Base-by-base conservation (phyloP, 2,329 filamentous ascomycete genomes). In the Penicillium sp. region DNA sequence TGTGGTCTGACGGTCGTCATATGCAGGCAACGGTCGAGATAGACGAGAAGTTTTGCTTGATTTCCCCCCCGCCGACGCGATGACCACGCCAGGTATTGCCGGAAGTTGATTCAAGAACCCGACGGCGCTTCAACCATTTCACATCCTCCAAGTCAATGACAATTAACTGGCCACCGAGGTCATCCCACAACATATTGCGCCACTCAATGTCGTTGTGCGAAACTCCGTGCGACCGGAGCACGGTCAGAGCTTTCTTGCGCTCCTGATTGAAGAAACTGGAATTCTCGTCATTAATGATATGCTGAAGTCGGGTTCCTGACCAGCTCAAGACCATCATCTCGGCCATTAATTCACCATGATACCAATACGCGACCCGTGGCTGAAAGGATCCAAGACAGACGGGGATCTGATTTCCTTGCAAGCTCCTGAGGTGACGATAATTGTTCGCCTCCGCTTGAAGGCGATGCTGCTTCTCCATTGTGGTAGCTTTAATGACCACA, bases 41-140 rank as follows among this genome's bases (percentile, higher is more conserved):
- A 24, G 24, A 45, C 43, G 31, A 32, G 43, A 45, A 11, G 5
- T 32, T 32, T 45, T 45, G 43, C 43, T 90, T 81, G 55, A 87
- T 84, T 64, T 88, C 85, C 24, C 24, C 16, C 27, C 10, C 38
- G 18, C 43, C 16, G 47, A 29, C 31, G 31, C 27, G 45, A 54
- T 42, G 9, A 54, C 47, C 16, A 47, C n/a, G 31, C 45, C 31
- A 29, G 44, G 44, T 38, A 51, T 63, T 63, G 16, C 53, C 43
- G 49, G 55, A 58, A 6, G 21, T 60, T 43, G 44, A 42, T 52
- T 60, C n/a, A 49, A 64, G 52, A 34, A 54, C 36, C 34, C 50
- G 52, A 59, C 48, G 48, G 43, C 56, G 57, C 48, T 60, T 60
- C 10, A 59, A 46, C 60, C 53, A 59, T 47, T 59, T 54, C 54